Conservation (phyloP, 768 basidiomycete species). For the Leucogyrophana mollusca region DNA sequence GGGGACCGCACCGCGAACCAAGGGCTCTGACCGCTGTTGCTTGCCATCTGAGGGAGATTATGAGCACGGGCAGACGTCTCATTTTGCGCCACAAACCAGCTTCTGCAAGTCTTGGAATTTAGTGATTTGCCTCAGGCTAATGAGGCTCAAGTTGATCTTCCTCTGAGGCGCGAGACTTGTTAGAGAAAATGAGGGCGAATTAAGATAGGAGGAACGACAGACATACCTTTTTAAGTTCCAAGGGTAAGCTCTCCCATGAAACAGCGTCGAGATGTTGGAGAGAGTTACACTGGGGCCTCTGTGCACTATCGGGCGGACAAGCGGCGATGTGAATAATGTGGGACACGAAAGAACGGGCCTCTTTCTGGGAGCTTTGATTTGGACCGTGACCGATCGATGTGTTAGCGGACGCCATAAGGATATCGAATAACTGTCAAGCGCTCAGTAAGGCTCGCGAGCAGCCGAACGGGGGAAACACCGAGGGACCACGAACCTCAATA, state of each 20-base stretch:
- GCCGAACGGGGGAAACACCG: background rate
- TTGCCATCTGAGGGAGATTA: slow-evolving; percentile 29
- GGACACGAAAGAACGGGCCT: slow-evolving; percentile 24
- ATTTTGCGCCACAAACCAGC: slow-evolving; percentile 34
- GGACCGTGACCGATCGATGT: slow-evolving; percentile 8
- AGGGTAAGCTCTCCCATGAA: slow-evolving; percentile 60
- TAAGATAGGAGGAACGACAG: background rate
- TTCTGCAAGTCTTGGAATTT: slow-evolving; percentile 52
- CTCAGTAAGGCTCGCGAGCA: slow-evolving; percentile 20
- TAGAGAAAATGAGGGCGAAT: too few relatives aligned
- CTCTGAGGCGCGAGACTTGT: slow-evolving; percentile 43
- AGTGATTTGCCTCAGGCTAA: slow-evolving; percentile 45
- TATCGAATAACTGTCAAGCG: slow-evolving; percentile 46
- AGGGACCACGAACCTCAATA: slow-evolving; percentile 51
- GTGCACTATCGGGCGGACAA: slow-evolving; percentile 51
- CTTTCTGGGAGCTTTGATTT: slow-evolving; percentile 25
- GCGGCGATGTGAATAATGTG: slow-evolving; percentile 67
- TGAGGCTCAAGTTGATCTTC: slow-evolving; percentile 54
- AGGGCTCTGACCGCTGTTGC: slow-evolving; percentile 37
- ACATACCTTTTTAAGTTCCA: slow-evolving; percentile 57
- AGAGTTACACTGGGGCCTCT: slow-evolving; percentile 56
- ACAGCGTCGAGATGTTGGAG: slow-evolving; percentile 44
- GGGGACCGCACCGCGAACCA: slow-evolving; percentile 56
- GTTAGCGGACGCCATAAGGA: slow-evolving; percentile 23
- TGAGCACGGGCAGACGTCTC: background rate